These are phyloP conservation scores for Pyrenula massariospora DNA, from an alignment of 495 filamentous ascomycete genomes.

Conservation along the genomic window DNA sequence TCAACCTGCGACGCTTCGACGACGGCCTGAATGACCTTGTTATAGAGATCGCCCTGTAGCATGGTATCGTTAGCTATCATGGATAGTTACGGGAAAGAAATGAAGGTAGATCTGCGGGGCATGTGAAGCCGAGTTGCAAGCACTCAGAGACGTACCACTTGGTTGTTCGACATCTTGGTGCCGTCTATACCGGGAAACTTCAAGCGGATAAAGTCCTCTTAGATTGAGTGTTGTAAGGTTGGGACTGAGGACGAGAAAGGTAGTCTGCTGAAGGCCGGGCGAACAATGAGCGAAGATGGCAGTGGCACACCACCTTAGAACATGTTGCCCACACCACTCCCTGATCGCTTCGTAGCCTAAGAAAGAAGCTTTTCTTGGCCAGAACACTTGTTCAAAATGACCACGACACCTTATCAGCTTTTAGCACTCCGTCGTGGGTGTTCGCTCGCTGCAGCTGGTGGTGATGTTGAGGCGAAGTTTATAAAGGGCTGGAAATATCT, in stretches of 20 bases:
- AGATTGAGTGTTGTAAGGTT: neutral
- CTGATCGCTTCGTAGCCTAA: neutral
- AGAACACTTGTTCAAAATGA: no score
- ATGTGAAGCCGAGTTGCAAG: neutral
- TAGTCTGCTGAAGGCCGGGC: neutral
- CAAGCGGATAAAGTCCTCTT: neutral
- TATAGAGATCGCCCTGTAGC: constrained; percentile 66
- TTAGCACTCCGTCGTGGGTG: no score
- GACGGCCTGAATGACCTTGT: constrained; percentile 84
- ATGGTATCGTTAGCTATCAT: constrained; percentile 8
- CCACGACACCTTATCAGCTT: no score
- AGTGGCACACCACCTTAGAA: neutral
- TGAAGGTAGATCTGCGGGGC: constrained; percentile 1
- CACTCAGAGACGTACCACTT: constrained; percentile 44
- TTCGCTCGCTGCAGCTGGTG: neutral
- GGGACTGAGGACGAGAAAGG: neutral
- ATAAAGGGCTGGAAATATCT: neutral
- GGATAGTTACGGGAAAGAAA: neutral
- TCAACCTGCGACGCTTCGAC: constrained; percentile 78
- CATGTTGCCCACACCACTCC: neutral
- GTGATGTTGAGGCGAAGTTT: neutral
- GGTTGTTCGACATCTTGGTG: constrained; percentile 46
- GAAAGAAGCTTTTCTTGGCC: neutral
- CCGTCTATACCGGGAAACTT: no score
- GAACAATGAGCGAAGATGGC: neutral